Evolutionary conservation across 2,329 filamentous ascomycete species (phyloP).

Genomic region (Phialocephala subalpina): DNA sequence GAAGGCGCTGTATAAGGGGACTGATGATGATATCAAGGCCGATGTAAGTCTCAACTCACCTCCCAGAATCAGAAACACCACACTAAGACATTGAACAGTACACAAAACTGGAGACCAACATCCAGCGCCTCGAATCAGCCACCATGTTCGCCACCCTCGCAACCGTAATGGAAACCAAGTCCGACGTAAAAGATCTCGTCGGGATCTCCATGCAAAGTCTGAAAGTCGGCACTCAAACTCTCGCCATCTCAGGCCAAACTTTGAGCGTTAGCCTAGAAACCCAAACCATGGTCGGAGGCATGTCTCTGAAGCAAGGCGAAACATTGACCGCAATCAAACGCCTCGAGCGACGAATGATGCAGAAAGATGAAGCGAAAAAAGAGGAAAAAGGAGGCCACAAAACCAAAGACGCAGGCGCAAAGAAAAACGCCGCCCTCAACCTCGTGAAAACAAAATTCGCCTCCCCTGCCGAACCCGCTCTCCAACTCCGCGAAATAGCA

Average conservation of each 20-base stretch:
- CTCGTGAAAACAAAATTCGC: constrained; percentile 40
- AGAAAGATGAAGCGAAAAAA: background rate
- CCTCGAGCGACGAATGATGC: background rate
- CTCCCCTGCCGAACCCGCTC: constrained; percentile 36
- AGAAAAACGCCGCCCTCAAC: constrained; percentile 3
- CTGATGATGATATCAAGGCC: constrained; percentile 43
- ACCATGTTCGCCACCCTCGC: constrained; percentile 46
- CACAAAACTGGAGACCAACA: constrained; percentile 40
- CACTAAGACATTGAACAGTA: too few species aligned
- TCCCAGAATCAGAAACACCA: too few species aligned
- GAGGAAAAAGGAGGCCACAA: background rate
- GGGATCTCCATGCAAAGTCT: constrained; percentile 8
- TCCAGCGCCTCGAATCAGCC: constrained; percentile 43
- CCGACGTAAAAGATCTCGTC: constrained; percentile 14
- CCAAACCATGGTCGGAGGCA: constrained; percentile 4
- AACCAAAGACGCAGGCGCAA: constrained; percentile 30
- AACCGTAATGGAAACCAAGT: constrained; percentile 33
- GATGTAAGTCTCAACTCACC: too few species aligned
- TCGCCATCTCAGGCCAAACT: background rate
- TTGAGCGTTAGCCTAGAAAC: constrained; percentile 37
- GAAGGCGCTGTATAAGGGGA: constrained; percentile 44
- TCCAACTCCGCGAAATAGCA: constrained; percentile 41
- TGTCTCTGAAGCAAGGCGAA: constrained; percentile 12
- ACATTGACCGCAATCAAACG: constrained; percentile 39
- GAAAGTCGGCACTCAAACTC: background rate